A percentile compares a stretch with the other conserved stretches of the same genome.
Evolutionary conservation across 2,329 filamentous ascomycete species (phyloP).

Genomic region (Fusarium algeriense): DNA sequence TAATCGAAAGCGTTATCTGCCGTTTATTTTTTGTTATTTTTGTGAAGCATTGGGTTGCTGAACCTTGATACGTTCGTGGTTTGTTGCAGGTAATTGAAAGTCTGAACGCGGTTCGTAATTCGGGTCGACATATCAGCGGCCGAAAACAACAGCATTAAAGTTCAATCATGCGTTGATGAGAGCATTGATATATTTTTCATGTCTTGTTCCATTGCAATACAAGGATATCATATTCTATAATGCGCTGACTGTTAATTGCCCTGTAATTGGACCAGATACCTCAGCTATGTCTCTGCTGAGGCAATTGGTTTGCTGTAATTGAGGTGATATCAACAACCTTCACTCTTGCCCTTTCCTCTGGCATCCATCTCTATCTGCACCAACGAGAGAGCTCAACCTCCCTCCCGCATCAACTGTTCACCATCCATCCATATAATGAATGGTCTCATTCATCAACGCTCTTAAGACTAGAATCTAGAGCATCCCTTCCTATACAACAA

Average conservation of each 20-base stretch:
- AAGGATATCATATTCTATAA: neutral
- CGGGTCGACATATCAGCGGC: neutral
- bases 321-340: neutral
- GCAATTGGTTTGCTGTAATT: neutral
- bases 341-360: slow-evolving; percentile 7
- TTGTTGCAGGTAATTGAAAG: neutral
- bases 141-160: slow-evolving; percentile 12
- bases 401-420: neutral
- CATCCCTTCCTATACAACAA: slow-evolving; percentile 10
- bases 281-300: neutral
- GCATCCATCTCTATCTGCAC: neutral
- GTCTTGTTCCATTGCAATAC: neutral
- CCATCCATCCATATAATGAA: slow-evolving; percentile 9
- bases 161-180: neutral
- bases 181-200: neutral
- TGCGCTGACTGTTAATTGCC: neutral
- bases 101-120: neutral
- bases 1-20: neutral
- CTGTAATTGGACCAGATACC: neutral
- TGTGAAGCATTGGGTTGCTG: neutral
- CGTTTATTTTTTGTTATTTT: neutral
- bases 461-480: slow-evolving; percentile 14
- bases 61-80: neutral
- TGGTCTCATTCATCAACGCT: slow-evolving; percentile 11
- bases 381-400: neutral